Base-by-base conservation (phyloP, 2,329 filamentous ascomycete species). In the Stemphylium vesicarium region DNA sequence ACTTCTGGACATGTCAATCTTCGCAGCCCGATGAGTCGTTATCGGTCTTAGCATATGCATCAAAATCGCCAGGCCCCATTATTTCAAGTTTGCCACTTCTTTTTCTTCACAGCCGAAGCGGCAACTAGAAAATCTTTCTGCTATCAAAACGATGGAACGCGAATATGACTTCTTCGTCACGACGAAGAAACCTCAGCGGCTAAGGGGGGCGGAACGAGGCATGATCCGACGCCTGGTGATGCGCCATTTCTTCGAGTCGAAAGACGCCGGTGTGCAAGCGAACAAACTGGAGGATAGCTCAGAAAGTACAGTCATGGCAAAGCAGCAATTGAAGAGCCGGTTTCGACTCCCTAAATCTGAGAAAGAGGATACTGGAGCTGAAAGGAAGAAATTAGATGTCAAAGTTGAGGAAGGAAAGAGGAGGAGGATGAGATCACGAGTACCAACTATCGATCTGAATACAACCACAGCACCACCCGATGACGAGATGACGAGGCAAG, bases 81-180 rank as follows among this genome's bases (percentile, higher is more conserved):
- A 13, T 3, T n/a, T 10, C 11, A 22, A 24, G 15, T 31, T 11
- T 20, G 43, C 31, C 24, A 4, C 26, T 12, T 12, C 8, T 11
- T 12, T 22, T 15, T 22, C 31, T 3, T 22, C 36, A 13, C 0
- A 15, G 10, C 12, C 20, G 49, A 8, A 44, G 4, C 12, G 12
- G 11, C 18, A 12, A 16, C 5, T n/a, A n/a, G 12, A 26, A 18
- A 26, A 15, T 10, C 10, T n/a, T 18, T 9, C 31, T 15, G 16
- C 37, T n/a, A 22, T 22, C 4, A 22, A 18, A 15, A 33, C 26
- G n/a, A 44, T 54, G 50, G 59, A 59, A 10, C 60, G 61, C 37
- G 54, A 69, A 44, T 71, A 69, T 45, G 57, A 70, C 40, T 71
- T 70, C 50, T 66, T 71, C 33, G 62, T 69, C 3, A 70, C 62